Conservation (phyloP, 805 yeast genomes). For the Wickerhamiella slavikovae region DNA sequence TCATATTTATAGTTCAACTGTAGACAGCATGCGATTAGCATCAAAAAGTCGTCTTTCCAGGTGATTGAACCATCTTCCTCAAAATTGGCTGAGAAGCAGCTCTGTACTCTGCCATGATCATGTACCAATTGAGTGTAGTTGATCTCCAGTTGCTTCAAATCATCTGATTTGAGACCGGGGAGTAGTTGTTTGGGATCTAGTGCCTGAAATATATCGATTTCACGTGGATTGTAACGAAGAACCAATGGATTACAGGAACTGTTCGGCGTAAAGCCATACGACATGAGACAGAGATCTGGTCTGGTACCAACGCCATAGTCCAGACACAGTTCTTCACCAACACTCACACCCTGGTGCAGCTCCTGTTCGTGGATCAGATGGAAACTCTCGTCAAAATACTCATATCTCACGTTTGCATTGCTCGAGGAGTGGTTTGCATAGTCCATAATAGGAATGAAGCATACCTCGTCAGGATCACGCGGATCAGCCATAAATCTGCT, state of each 20-base stretch:
- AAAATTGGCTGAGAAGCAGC: too few relatives aligned
- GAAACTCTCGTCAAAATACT: slow-evolving; percentile 10
- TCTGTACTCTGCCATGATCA: too few relatives aligned
- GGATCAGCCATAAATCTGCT: too few relatives aligned
- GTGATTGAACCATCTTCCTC: too few relatives aligned
- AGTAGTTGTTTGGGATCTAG: slow-evolving; percentile 9
- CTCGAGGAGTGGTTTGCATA: slow-evolving; percentile 31
- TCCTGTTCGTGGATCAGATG: neutral
- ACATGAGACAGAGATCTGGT: slow-evolving; percentile 19
- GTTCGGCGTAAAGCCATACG: slow-evolving; percentile 21
- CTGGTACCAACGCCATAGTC: slow-evolving; percentile 21
- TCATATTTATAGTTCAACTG: too few relatives aligned
- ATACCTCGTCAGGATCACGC: too few relatives aligned
- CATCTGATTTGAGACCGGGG: slow-evolving; percentile 4
- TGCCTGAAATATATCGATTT: slow-evolving; percentile 6
- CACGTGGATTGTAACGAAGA: slow-evolving; percentile 8
- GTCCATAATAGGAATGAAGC: slow-evolving; percentile 36
- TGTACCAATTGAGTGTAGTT: slow-evolving; percentile 10
- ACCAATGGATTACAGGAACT: too few relatives aligned
- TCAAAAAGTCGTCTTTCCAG: too few relatives aligned
- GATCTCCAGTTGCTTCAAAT: slow-evolving; percentile 6
- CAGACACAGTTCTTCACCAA: slow-evolving; percentile 15
- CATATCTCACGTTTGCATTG: slow-evolving; percentile 19
- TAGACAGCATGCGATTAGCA: too few relatives aligned
- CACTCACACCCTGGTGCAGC: neutral